Percentiles rank a stretch among this genome's conserved stretches.
Conservation (phyloP, 2,329 filamentous ascomycete species). For the Trichoderma hamatum region DNA sequence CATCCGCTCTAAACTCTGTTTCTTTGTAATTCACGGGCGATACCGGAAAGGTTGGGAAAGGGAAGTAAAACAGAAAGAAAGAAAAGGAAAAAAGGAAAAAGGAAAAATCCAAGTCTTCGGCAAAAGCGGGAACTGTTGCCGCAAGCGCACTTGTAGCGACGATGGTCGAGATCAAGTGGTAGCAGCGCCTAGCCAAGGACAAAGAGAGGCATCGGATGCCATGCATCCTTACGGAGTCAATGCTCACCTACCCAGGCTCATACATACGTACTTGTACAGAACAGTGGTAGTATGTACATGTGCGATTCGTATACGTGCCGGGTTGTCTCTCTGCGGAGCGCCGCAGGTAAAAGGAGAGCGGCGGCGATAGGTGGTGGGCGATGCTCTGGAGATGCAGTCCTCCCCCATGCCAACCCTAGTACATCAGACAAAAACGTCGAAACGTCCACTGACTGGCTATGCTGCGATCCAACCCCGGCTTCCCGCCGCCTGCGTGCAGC, state of each 20-base stretch:
- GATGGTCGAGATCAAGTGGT: neutral
- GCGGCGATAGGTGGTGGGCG: constrained; percentile 3
- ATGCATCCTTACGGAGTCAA: constrained; percentile 15
- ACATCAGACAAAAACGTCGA: constrained; percentile 19
- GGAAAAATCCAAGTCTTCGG: constrained; percentile 1
- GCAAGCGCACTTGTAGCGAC: neutral
- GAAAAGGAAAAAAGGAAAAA: neutral
- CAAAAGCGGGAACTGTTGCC: constrained; percentile 18
- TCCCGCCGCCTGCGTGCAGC: constrained; percentile 27
- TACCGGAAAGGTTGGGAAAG: constrained; percentile 1
- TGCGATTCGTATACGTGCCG: constrained; percentile 18
- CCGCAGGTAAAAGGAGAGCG: neutral
- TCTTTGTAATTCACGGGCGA: constrained; percentile 1
- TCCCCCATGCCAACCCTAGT: constrained; percentile 12
- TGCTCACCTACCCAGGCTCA: constrained; percentile 9
- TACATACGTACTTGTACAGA: neutral
- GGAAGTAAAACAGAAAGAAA: neutral
- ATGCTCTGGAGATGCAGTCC: constrained; percentile 11
- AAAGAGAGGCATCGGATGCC: constrained; percentile 14
- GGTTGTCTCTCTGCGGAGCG: constrained; percentile 9
- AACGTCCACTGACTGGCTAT: constrained; percentile 15
- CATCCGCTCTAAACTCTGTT: constrained; percentile 15
- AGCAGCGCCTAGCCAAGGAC: neutral
- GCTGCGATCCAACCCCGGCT: constrained; percentile 22
- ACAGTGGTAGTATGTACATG: neutral